Evolutionary conservation across 2,329 filamentous ascomycete genomes (phyloP).

Genomic region (Monilinia fructicola): DNA sequence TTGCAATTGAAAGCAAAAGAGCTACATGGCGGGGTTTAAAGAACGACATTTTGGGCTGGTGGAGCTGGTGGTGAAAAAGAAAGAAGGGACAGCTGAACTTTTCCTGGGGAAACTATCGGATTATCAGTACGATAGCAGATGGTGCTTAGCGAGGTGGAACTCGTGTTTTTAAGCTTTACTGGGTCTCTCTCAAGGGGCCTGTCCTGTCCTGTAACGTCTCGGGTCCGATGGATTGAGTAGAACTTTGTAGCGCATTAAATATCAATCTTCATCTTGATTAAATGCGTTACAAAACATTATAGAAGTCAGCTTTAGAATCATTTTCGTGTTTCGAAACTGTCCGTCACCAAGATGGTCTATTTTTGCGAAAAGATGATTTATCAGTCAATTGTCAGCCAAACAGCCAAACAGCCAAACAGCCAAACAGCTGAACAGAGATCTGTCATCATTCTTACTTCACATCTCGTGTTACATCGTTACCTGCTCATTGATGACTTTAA

Average conservation of each 20-base stretch:
- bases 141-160: constrained; percentile 5
- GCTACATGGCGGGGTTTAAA: constrained; percentile 13
- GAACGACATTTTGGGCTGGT: constrained; percentile 12
- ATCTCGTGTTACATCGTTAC: not conserved
- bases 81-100: not conserved
- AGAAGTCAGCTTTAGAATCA: not conserved
- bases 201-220: not conserved
- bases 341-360: not conserved
- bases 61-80: not conserved
- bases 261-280: constrained; percentile 12
- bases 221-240: not conserved
- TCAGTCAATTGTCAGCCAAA: not conserved
- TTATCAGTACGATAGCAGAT: constrained; percentile 14
- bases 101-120: not conserved
- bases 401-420: not conserved
- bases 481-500: not conserved
- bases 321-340: not conserved
- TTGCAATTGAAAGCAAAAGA: constrained; percentile 33
- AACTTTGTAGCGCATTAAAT: not conserved
- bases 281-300: not conserved
- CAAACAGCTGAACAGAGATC: constrained; percentile 5
- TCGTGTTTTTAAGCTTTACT: not conserved
- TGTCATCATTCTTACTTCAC: constrained; percentile 10
- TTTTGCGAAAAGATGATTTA: not conserved
- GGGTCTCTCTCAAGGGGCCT: not conserved